Evolutionary conservation across 495 filamentous ascomycete genomes (phyloP).

Genomic region (Daldinia caldariorum): DNA sequence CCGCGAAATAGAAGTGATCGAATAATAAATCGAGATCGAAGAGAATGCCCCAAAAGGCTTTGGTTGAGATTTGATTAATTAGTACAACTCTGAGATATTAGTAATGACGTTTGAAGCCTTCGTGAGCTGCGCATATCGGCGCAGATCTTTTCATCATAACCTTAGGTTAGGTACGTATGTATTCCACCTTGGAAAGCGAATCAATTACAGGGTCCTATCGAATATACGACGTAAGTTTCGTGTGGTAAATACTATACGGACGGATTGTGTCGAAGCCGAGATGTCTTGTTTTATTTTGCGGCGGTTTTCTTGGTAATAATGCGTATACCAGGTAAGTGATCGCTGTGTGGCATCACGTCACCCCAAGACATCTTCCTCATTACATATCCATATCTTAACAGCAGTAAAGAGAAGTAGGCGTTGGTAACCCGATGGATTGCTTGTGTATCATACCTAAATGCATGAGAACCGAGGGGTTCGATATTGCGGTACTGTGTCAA

Average conservation of each 20-base stretch:
- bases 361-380: background rate
- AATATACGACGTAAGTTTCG: background rate
- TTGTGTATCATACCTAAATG: conserved; percentile 28
- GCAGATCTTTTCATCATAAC: conserved; percentile 19
- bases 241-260: background rate
- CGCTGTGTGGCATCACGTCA: background rate
- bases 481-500: conserved; percentile 17
- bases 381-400: too few relatives aligned
- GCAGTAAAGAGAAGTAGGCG: too few relatives aligned
- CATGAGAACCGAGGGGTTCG: conserved; percentile 8
- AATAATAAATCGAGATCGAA: background rate
- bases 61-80: background rate
- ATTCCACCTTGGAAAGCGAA: background rate
- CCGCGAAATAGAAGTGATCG: background rate
- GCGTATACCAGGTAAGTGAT: background rate
- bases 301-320: too few relatives aligned
- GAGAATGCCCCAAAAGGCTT: background rate
- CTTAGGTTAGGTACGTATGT: background rate
- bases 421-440: conserved; percentile 3
- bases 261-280: background rate
- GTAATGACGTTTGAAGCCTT: conserved; percentile 19
- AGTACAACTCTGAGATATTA: background rate
- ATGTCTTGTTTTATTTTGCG: background rate
- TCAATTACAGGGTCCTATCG: background rate
- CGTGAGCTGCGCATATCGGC: conserved; percentile 13